Evolutionary conservation across 1,284 basidiomycete genomes (phyloP), one percentile per base, ranked within the genome.

Genomic region (Microbotryum violaceum): DNA sequence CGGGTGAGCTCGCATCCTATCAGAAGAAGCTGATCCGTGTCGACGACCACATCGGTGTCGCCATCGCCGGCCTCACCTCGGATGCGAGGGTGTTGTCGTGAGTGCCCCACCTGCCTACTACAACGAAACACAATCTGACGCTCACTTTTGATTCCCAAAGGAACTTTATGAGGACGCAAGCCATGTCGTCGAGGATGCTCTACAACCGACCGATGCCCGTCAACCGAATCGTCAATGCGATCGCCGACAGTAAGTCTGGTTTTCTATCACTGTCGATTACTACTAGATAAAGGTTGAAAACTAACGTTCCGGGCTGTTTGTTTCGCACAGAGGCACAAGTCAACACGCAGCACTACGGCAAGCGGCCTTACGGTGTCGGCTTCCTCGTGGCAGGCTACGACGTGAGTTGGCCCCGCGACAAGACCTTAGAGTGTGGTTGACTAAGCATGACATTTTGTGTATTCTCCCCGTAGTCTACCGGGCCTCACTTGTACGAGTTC

Each of bases 21-120:
- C 96, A 99, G 76, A 93, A 98, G 80, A 98, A 99, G 83, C 89
- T 98, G 86, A 94, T 96, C 77, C 83, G 91, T 73, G 96, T 99
- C 83, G 96, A 98, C 76, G 93, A 97, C 77, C 96, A 99, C 79
- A 86, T 97, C 73, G 96, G 96, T 50, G 92, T 99, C 73, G 96
- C 92, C 53, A 98, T 98, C 75, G 96, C 96, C 55, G 96, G 96
- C 23, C 80, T 99, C 66, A 99, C 96, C 9, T 93, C 89, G 56
- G 96, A 99, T 79, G 96, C 96, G 57, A 87, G 96, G 75, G 96
- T 98, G 1, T 77, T 97, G 70, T 93, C 91, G 91, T 93, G 52
- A 67, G 78, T 42, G 18, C 72, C 12, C n/a, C 23, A 16, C 16
- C 31, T 21, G 4, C 48, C 7, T 18, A 25, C 42, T 48, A 4